Conservation (phyloP, 2,329 filamentous ascomycete genomes). For the Venturia aucupariae region DNA sequence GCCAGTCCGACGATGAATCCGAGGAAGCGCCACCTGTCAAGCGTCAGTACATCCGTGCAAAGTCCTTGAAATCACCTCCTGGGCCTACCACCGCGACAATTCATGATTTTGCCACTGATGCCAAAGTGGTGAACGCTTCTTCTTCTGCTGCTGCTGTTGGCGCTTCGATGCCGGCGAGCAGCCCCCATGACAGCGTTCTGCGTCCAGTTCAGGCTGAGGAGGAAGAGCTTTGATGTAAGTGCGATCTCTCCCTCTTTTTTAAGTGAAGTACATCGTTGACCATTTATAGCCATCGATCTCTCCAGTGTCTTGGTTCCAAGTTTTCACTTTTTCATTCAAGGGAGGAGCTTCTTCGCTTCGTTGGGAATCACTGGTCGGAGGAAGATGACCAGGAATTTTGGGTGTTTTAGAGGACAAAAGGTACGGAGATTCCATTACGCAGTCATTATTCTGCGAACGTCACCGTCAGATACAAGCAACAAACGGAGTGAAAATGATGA, state of each 20-base stretch:
- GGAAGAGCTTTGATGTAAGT: slow-evolving; percentile 1
- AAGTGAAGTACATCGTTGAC: background rate
- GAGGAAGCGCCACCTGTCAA: background rate
- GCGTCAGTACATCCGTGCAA: background rate
- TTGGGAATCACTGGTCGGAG: background rate
- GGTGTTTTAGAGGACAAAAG: background rate
- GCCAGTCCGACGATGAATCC: background rate
- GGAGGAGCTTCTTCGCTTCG: background rate
- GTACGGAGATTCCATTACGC: background rate
- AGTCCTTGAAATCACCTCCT: background rate
- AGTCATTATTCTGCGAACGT: background rate
- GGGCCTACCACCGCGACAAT: background rate
- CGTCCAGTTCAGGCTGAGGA: background rate
- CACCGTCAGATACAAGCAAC: background rate
- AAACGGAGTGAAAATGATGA: background rate
- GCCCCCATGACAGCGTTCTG: no score
- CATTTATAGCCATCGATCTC: background rate
- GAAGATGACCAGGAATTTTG: background rate
- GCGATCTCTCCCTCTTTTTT: background rate
- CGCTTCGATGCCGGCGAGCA: no score
- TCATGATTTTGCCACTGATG: background rate
- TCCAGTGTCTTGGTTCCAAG: background rate
- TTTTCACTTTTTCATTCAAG: background rate
- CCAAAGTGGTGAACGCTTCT: background rate
- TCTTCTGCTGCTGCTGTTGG: no score